Evolutionary conservation across 1,284 basidiomycete genomes (phyloP).

Genomic region (Takashimella tepidaria): DNA sequence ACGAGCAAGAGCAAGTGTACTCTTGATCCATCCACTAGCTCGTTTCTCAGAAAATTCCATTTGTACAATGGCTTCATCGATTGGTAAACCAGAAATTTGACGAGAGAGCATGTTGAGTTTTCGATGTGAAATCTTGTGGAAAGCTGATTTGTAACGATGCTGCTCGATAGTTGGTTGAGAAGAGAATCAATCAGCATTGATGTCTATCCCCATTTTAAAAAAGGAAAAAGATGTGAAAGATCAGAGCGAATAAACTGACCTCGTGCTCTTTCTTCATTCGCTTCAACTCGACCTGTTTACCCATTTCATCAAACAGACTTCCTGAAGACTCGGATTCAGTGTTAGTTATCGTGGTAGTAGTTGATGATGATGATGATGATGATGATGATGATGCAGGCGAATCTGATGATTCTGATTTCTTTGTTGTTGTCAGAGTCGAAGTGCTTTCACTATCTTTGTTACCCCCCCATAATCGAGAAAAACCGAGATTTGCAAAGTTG

Average conservation of each 20-base stretch:
- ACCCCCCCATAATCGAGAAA: background rate
- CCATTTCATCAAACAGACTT: slow-evolving; percentile 9
- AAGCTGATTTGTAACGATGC: slow-evolving; percentile 57
- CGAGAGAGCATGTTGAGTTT: slow-evolving; percentile 84
- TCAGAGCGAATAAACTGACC: background rate
- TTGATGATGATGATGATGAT: background rate
- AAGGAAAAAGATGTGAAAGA: background rate
- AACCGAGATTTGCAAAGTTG: background rate
- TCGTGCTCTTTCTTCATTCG: slow-evolving; percentile 9
- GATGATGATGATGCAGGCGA: background rate
- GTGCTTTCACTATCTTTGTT: no score
- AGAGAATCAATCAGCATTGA: no score
- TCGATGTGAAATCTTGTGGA: slow-evolving; percentile 87
- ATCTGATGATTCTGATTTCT: background rate
- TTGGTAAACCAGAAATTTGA: slow-evolving; percentile 81
- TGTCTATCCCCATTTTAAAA: no score
- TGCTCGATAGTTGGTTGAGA: slow-evolving; percentile 10
- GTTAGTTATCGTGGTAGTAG: background rate
- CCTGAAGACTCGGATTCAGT: background rate
- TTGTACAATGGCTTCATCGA: slow-evolving; percentile 91
- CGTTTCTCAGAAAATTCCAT: slow-evolving; percentile 94
- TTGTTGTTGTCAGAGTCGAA: background rate
- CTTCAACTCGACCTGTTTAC: slow-evolving; percentile 1
- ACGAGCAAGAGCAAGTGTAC: slow-evolving; percentile 79
- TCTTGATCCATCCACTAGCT: slow-evolving; percentile 76